Percentiles rank a stretch among this genome's conserved stretches.
These are phyloP conservation scores for Dinochytrium kinnereticum DNA, from an alignment of 371 early-diverging fungal species.

Conservation along the genomic window DNA sequence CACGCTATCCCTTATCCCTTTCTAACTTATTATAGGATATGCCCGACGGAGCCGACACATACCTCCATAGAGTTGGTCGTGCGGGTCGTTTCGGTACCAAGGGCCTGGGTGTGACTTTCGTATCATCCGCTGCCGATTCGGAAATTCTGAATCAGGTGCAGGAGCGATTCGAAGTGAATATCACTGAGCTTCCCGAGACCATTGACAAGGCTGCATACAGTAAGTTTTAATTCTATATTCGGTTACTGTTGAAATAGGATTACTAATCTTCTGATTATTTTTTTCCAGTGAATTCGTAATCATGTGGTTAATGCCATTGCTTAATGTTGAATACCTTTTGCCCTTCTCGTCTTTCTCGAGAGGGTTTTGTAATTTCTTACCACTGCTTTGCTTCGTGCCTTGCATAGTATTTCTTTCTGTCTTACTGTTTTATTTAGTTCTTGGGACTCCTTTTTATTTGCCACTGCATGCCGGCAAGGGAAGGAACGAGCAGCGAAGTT, in stretches of 20 bases:
- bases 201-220: constrained; percentile 70
- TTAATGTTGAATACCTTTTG: too few species aligned
- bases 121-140: constrained; percentile 88
- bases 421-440: too few species aligned
- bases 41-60: constrained; percentile 92
- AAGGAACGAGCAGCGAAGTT: too few species aligned
- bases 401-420: too few species aligned
- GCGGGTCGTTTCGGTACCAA: constrained; percentile 99
- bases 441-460: too few species aligned
- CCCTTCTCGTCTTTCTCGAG: too few species aligned
- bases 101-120: constrained; percentile 97
- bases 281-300: neutral
- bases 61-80: constrained; percentile 98
- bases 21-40: constrained; percentile 69
- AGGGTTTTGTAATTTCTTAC: too few species aligned
- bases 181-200: constrained; percentile 82
- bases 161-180: constrained; percentile 94
- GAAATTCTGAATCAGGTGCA: constrained; percentile 88
- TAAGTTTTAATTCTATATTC: constrained; percentile 21
- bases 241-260: neutral
- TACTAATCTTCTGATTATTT: neutral
- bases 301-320: too few species aligned
- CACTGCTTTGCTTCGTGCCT: too few species aligned
- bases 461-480: too few species aligned
- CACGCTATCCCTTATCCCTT: neutral